Percentiles rank a stretch among this genome's conserved stretches.
These are phyloP conservation scores for Pestalotiopsis sp. DNA, from an alignment of 2,329 filamentous ascomycete species.

Conservation along the genomic window DNA sequence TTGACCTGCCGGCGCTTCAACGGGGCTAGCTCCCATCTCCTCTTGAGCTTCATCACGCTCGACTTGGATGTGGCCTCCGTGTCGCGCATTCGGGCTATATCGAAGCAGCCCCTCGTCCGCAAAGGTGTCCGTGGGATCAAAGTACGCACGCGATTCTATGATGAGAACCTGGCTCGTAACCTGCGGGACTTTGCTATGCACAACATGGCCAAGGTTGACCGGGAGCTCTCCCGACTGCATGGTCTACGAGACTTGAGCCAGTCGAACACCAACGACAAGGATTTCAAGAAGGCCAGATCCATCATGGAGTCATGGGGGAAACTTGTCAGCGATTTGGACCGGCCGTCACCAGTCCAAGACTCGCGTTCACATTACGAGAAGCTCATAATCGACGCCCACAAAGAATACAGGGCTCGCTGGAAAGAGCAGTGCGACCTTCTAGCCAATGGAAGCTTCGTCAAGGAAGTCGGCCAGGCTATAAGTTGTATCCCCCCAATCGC, in stretches of 20 bases:
- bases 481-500: background rate
- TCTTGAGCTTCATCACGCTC: constrained; percentile 15
- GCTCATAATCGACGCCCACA: background rate
- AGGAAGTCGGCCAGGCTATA: background rate
- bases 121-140: constrained; percentile 14
- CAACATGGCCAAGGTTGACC: background rate
- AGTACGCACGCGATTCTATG: background rate
- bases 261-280: background rate
- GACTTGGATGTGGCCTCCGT: constrained; percentile 14
- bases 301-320: background rate
- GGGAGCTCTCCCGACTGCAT: background rate
- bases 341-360: background rate
- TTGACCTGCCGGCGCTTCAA: constrained; percentile 19
- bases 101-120: constrained; percentile 17
- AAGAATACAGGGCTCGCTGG: background rate
- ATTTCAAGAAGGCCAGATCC: constrained; percentile 3
- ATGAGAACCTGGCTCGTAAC: background rate
- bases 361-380: background rate
- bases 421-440: background rate
- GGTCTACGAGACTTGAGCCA: background rate
- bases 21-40: constrained; percentile 19
- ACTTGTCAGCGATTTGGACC: background rate
- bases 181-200: background rate
- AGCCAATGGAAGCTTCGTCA: background rate
- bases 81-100: constrained; percentile 16